Percentiles rank a stretch among this genome's conserved stretches.
phyloP scores from a whole-genome alignment of 352 stramenopile species.

The Phytophthora pini region DNA sequence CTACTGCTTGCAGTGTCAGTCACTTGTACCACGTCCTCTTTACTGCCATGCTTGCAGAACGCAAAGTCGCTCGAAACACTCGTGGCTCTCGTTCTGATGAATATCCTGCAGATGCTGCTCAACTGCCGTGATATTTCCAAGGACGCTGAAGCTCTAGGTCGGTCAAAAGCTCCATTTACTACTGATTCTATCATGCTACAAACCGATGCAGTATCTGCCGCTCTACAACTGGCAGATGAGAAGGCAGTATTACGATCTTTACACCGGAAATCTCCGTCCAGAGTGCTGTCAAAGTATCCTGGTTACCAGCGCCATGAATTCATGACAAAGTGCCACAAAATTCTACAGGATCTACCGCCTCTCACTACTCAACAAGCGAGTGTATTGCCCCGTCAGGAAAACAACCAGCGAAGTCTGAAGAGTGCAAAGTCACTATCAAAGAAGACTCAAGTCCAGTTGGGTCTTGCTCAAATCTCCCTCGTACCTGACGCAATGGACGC shows the following conservation, averaged over 20 bases:
- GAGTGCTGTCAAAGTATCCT: slow-evolving; percentile 30
- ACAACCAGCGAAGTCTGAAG: no score
- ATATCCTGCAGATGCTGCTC: slow-evolving; percentile 31
- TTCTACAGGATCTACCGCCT: no score
- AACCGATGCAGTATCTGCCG: slow-evolving; percentile 5
- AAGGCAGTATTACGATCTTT: no score
- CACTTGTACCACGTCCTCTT: slow-evolving; percentile 56
- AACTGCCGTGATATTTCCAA: slow-evolving; percentile 23
- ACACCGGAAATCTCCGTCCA: not conserved
- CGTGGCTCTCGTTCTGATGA: slow-evolving; percentile 27
- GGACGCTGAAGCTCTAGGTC: not conserved
- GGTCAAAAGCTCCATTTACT: not conserved
- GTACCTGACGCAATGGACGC: no score
- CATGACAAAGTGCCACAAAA: slow-evolving; percentile 1
- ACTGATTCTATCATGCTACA: slow-evolving; percentile 9
- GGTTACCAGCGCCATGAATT: slow-evolving; percentile 15
- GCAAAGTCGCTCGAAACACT: slow-evolving; percentile 40
- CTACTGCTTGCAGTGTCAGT: slow-evolving; percentile 22
- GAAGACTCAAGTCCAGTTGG: no score
- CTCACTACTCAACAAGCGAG: no score
- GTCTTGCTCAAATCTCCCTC: no score
- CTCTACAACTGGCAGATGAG: slow-evolving; percentile 8
- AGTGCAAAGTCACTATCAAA: no score
- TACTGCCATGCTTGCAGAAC: slow-evolving; percentile 41
- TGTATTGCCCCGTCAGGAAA: no score